A percentile compares a stretch with the other conserved stretches of the same genome.
Conservation (phyloP, 257 asterid genomes). For the Fraxinus pennsylvanica region DNA sequence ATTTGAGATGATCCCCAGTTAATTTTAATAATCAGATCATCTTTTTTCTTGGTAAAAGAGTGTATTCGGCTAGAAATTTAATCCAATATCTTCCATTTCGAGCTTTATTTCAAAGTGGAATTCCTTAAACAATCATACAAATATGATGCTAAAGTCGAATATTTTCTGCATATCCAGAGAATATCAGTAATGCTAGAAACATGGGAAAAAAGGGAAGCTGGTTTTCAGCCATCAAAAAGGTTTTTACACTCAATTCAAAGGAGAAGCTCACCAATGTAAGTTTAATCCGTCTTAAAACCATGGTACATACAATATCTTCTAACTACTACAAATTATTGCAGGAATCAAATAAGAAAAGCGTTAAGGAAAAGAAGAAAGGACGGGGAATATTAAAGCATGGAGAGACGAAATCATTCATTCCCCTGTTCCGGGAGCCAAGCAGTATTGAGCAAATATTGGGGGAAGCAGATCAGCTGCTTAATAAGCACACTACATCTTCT, state of each 20-base stretch:
- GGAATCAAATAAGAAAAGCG: constrained; percentile 63
- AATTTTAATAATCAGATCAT: neutral
- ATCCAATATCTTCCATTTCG: too few relatives aligned
- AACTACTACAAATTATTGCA: constrained; percentile 22
- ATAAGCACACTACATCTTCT: constrained; percentile 48
- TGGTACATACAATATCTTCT: neutral
- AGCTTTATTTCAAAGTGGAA: neutral
- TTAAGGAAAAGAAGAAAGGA: constrained; percentile 80
- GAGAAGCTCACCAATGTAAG: constrained; percentile 74
- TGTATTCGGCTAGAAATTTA: constrained; percentile 15
- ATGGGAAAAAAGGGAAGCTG: constrained; percentile 99
- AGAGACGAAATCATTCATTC: constrained; percentile 69
- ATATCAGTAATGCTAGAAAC: constrained; percentile 72
- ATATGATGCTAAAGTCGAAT: neutral
- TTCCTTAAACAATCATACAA: too few relatives aligned
- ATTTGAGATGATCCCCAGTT: neutral
- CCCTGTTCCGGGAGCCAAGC: constrained; percentile 86
- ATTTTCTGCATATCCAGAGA: constrained; percentile 38
- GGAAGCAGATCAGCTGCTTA: constrained; percentile 78
- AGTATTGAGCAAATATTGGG: constrained; percentile 93
- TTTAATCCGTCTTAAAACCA: constrained; percentile 1
- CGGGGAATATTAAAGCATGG: constrained; percentile 60
- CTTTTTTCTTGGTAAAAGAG: too few relatives aligned
- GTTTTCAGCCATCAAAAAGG: constrained; percentile 91
- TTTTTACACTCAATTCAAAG: constrained; percentile 67